Evolutionary conservation across 768 basidiomycete genomes (phyloP).

Genomic region (Scleroderma bovista): DNA sequence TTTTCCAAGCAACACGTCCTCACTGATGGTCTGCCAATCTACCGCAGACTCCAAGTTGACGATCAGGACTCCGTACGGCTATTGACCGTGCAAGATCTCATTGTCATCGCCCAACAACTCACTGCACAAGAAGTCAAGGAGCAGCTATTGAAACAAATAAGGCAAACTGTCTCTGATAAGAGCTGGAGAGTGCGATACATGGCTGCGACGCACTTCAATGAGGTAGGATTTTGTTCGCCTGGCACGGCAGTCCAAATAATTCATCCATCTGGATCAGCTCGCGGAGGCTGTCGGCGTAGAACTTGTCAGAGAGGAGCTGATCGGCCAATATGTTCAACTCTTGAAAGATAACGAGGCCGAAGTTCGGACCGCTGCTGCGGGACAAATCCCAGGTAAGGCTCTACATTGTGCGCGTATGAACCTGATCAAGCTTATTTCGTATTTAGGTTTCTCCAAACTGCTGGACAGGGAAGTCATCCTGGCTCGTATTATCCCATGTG

Average conservation of each 20-base stretch:
- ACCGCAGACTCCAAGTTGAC: constrained; percentile 89
- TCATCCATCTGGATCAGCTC: constrained; percentile 43
- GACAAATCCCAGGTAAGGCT: constrained; percentile 86
- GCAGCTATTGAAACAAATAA: constrained; percentile 81
- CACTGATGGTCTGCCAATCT: constrained; percentile 85
- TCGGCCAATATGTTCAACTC: constrained; percentile 86
- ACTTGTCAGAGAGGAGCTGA: constrained; percentile 89
- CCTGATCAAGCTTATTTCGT: background rate
- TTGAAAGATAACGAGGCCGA: constrained; percentile 99
- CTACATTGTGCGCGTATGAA: background rate
- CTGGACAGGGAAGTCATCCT: constrained; percentile 93
- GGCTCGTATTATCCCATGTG: constrained; percentile 88
- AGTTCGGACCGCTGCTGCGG: constrained; percentile 92
- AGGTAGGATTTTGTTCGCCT: constrained; percentile 42
- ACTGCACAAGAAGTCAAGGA: constrained; percentile 87
- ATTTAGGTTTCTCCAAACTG: constrained; percentile 85
- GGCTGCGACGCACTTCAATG: constrained; percentile 96
- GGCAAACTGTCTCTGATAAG: constrained; percentile 87
- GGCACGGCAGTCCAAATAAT: background rate
- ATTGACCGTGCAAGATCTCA: constrained; percentile 92
- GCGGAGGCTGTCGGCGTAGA: constrained; percentile 88
- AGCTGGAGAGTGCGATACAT: constrained; percentile 99
- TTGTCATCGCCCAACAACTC: constrained; percentile 83
- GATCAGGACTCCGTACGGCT: constrained; percentile 98
- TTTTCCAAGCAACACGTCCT: constrained; percentile 77